A percentile compares a stretch with the other conserved stretches of the same genome.
phyloP scores from a whole-genome alignment of 345 rosid genomes.

The Combretum micranthum region DNA sequence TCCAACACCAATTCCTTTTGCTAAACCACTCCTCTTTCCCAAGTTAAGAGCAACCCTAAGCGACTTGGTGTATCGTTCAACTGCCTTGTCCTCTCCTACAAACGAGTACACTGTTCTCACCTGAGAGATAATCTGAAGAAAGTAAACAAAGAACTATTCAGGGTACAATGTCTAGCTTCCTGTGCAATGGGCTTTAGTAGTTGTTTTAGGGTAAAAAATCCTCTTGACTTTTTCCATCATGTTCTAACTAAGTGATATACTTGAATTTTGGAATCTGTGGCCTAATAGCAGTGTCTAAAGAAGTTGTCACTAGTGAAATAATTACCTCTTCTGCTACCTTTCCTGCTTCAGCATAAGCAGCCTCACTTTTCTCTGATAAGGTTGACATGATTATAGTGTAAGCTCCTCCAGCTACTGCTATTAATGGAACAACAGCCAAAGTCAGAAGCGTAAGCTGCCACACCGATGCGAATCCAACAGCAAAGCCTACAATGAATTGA shows the following conservation, averaged over 20 bases:
- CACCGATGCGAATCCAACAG: conserved; percentile 54
- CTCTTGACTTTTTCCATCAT: too few species aligned
- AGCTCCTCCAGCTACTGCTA: conserved; percentile 70
- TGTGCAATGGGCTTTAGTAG: too few species aligned
- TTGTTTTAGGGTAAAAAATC: too few species aligned
- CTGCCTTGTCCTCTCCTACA: conserved; percentile 69
- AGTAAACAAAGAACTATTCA: neutral
- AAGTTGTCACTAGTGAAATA: neutral
- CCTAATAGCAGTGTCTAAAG: neutral
- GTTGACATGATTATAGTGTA: conserved; percentile 66
- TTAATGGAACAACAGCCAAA: conserved; percentile 76
- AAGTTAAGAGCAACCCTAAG: conserved; percentile 48
- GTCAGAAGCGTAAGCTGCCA: conserved; percentile 86
- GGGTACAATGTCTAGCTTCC: neutral
- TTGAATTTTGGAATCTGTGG: conserved; percentile 3
- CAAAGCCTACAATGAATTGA: conserved; percentile 62
- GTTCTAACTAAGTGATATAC: too few species aligned
- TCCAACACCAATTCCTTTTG: conserved; percentile 78
- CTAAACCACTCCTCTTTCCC: conserved; percentile 57
- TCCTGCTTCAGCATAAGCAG: conserved; percentile 80
- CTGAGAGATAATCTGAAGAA: conserved; percentile 58
- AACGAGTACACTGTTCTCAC: conserved; percentile 73
- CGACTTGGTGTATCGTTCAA: conserved; percentile 45
- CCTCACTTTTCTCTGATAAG: conserved; percentile 68
- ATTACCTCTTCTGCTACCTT: conserved; percentile 75